Evolutionary conservation across 2,329 filamentous ascomycete genomes (phyloP).

Genomic region (Sclerotinia minor): DNA sequence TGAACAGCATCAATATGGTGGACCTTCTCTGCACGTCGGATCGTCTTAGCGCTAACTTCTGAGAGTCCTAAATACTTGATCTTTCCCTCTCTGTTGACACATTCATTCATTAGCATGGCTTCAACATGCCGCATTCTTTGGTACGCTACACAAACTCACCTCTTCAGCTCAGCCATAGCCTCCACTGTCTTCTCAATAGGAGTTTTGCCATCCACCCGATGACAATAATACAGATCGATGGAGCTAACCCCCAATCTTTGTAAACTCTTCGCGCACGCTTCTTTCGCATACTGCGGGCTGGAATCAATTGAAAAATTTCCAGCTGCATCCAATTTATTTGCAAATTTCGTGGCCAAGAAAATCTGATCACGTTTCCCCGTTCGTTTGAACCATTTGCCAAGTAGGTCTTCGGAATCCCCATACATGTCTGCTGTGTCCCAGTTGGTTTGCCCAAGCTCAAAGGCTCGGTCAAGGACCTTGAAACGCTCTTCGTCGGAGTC

Average conservation of each 20-base stretch:
- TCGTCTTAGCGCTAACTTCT: conserved; percentile 51
- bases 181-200: conserved; percentile 49
- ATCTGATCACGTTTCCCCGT: conserved; percentile 49
- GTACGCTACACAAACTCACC: conserved; percentile 25
- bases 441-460: conserved; percentile 44
- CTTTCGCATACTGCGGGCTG: conserved; percentile 46
- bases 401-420: conserved; percentile 48
- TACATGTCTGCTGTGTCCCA: conserved; percentile 47
- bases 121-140: not conserved
- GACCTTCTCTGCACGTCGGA: conserved; percentile 53
- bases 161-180: conserved; percentile 46
- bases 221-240: conserved; percentile 43
- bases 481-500: conserved; percentile 44
- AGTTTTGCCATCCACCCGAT: conserved; percentile 43
- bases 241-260: conserved; percentile 45
- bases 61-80: conserved; percentile 58
- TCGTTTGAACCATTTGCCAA: conserved; percentile 51
- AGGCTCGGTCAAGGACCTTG: conserved; percentile 45
- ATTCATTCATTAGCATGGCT: conserved; percentile 26
- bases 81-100: conserved; percentile 48
- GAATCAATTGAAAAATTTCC: conserved; percentile 38
- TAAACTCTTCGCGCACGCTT: conserved; percentile 46
- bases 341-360: conserved; percentile 56
- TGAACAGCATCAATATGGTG: conserved; percentile 53
- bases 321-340: conserved; percentile 33